A percentile compares a stretch with the other conserved stretches of the same genome.
Evolutionary conservation across 2,329 filamentous ascomycete genomes (phyloP).

Genomic region (Arthrobotrys conoides): DNA sequence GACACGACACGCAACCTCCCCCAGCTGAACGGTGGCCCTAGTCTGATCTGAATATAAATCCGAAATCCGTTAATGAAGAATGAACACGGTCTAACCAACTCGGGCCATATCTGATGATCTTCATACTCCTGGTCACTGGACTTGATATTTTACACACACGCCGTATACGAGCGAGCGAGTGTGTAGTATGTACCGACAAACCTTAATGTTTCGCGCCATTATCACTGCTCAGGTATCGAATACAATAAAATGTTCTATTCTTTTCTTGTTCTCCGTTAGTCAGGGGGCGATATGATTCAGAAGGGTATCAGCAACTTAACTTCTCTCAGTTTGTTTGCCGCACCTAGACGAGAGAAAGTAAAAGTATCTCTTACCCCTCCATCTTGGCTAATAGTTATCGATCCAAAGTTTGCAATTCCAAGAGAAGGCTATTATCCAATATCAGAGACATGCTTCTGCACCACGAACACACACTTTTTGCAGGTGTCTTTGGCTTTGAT

Average conservation of each 20-base stretch:
- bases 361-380: constrained; percentile 44
- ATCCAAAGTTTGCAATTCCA: constrained; percentile 37
- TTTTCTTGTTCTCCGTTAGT: constrained; percentile 16
- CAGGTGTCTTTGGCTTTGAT: constrained; percentile 38
- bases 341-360: constrained; percentile 22
- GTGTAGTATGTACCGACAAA: constrained; percentile 17
- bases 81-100: constrained; percentile 39
- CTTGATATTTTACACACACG: constrained; percentile 47
- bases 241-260: constrained; percentile 15
- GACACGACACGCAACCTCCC: constrained; percentile 47
- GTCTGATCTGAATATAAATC: constrained; percentile 59
- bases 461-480: constrained; percentile 44
- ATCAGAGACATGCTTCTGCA: constrained; percentile 57
- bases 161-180: constrained; percentile 17
- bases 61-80: constrained; percentile 58
- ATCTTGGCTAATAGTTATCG: constrained; percentile 39
- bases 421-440: constrained; percentile 42
- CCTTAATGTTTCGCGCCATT: constrained; percentile 39
- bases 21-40: constrained; percentile 45
- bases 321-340: constrained; percentile 20
- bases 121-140: constrained; percentile 55
- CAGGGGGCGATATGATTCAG: constrained; percentile 34
- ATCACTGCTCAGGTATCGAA: constrained; percentile 19
- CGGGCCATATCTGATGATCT: constrained; percentile 58
- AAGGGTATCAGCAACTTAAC: constrained; percentile 19